Evolutionary conservation across 495 filamentous ascomycete genomes (phyloP).

Genomic region (Pseudomonodictys pantanalensis): DNA sequence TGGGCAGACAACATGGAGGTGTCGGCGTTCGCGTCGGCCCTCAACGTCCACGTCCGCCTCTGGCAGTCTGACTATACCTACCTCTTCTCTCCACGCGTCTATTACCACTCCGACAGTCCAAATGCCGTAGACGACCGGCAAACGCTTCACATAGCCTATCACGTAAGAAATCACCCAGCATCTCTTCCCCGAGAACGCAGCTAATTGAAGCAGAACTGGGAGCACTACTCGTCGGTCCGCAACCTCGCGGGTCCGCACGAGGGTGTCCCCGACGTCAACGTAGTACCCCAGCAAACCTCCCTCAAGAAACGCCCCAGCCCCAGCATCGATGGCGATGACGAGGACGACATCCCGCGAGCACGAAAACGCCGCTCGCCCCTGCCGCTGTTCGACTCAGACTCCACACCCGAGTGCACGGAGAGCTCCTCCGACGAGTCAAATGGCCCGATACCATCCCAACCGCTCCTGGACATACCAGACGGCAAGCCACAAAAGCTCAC

Average conservation of each 20-base stretch:
- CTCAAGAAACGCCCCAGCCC: conserved; percentile 29
- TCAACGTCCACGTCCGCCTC: conserved; percentile 62
- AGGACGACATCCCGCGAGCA: conserved; percentile 11
- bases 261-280: conserved; percentile 51
- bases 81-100: conserved; percentile 26
- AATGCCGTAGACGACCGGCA: conserved; percentile 45
- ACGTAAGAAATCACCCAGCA: conserved; percentile 52
- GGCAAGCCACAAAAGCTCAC: conserved; percentile 6
- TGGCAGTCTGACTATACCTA: conserved; percentile 54
- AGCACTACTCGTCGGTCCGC: conserved; percentile 75
- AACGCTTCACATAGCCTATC: conserved; percentile 61
- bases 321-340: conserved; percentile 19
- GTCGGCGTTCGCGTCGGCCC: conserved; percentile 63
- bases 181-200: not conserved
- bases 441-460: not conserved
- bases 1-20: conserved; percentile 75
- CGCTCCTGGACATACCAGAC: not conserved
- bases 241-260: conserved; percentile 58
- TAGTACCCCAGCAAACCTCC: conserved; percentile 19
- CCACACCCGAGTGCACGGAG: conserved; percentile 14
- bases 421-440: conserved; percentile 24
- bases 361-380: conserved; percentile 21
- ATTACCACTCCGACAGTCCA: conserved; percentile 1
- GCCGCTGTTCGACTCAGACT: conserved; percentile 15
- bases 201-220: conserved; percentile 50